Conservation (phyloP, 805 yeast genomes). For the Wickerhamomyces pijperi region DNA sequence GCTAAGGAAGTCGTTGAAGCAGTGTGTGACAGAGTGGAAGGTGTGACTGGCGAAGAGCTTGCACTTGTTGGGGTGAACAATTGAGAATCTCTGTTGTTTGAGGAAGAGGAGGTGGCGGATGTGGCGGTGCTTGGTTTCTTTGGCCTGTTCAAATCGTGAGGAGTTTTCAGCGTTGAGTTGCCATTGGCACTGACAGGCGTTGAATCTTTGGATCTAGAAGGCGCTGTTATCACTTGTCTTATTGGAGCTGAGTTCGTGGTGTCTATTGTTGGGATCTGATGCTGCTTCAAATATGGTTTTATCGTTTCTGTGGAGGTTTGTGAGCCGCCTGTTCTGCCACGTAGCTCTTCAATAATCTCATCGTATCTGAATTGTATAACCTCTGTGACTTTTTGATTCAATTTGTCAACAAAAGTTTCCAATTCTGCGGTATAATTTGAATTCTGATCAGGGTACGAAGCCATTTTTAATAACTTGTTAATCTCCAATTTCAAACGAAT, state of each 20-base stretch:
- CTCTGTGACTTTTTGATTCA: neutral
- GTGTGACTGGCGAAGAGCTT: slow-evolving; percentile 3
- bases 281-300: too few relatives aligned
- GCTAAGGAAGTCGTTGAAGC: neutral
- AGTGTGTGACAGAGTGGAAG: slow-evolving; percentile 4
- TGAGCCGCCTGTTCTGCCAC: too few relatives aligned
- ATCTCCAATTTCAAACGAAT: slow-evolving; percentile 50
- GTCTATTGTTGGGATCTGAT: too few relatives aligned
- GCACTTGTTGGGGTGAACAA: slow-evolving; percentile 1
- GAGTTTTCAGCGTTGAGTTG: too few relatives aligned
- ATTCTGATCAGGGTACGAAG: slow-evolving; percentile 1
- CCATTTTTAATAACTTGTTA: slow-evolving; percentile 31
- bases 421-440: too few relatives aligned
- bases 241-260: too few relatives aligned
- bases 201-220: too few relatives aligned
- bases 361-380: neutral
- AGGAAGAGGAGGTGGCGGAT: too few relatives aligned
- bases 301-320: too few relatives aligned
- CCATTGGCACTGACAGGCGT: neutral
- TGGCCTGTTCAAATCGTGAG: neutral
- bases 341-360: neutral
- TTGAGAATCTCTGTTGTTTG: neutral
- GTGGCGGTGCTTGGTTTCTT: neutral
- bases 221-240: too few relatives aligned
- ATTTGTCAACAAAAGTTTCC: slow-evolving; percentile 1